Evolutionary conservation across 2,329 filamentous ascomycete genomes (phyloP).

Genomic region (Pyrenochaeta sp.): DNA sequence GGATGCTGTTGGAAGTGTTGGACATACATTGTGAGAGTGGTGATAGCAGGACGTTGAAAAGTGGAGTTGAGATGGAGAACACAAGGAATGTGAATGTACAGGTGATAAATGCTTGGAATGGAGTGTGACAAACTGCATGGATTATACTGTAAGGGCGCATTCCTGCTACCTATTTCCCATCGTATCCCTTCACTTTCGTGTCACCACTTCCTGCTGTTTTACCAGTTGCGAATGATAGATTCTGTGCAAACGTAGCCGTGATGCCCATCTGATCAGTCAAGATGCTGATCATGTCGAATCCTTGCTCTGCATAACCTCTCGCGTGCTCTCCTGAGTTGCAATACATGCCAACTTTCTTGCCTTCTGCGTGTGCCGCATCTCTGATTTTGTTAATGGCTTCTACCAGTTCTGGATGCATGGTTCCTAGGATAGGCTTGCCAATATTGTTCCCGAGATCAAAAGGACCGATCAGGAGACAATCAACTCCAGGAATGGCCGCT

Average conservation of each 20-base stretch:
- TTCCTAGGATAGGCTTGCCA: constrained; percentile 58
- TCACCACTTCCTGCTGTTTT: constrained; percentile 15
- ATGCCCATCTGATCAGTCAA: constrained; percentile 57
- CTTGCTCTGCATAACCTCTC: constrained; percentile 59
- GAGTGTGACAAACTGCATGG: neutral
- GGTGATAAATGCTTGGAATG: no score
- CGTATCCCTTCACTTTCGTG: constrained; percentile 28
- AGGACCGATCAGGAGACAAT: constrained; percentile 62
- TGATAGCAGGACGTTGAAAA: no score
- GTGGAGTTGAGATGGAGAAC: no score
- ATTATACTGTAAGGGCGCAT: no score
- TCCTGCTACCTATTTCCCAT: constrained; percentile 17
- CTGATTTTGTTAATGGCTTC: constrained; percentile 61
- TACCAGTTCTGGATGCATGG: constrained; percentile 59
- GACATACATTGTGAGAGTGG: no score
- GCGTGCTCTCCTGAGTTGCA: constrained; percentile 61
- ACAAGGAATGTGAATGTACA: no score
- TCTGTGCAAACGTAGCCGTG: constrained; percentile 49
- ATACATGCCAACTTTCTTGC: constrained; percentile 64
- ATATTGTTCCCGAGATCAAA: constrained; percentile 67
- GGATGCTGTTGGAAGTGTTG: no score
- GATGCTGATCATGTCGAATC: constrained; percentile 62
- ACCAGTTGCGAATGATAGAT: constrained; percentile 44
- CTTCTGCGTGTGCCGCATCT: constrained; percentile 59
- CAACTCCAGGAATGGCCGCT: constrained; percentile 60